Percentiles rank a stretch among this genome's conserved stretches.
phyloP scores from a whole-genome alignment of 2,329 filamentous ascomycete species.

The Lasiodiplodia gonubiensis region DNA sequence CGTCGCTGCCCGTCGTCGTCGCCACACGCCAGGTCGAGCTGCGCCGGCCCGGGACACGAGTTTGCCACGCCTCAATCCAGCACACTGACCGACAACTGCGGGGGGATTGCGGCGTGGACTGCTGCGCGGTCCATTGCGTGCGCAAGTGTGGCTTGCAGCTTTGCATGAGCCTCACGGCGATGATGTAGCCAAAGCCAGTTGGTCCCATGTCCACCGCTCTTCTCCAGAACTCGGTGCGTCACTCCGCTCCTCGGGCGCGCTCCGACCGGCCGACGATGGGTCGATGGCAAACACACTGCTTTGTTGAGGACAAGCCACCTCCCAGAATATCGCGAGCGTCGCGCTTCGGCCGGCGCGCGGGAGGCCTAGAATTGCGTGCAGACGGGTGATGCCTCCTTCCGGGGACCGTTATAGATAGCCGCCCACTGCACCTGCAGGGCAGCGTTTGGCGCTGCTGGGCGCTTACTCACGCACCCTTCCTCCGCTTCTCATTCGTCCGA shows the following conservation, averaged over 20 bases:
- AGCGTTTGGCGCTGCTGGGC: constrained; percentile 6
- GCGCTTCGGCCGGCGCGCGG: background rate
- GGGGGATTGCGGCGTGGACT: too few species aligned
- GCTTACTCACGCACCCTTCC: constrained; percentile 7
- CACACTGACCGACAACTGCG: background rate
- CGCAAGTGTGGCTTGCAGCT: too few species aligned
- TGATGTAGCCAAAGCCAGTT: background rate
- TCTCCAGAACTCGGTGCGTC: constrained; percentile 2
- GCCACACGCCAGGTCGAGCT: constrained; percentile 2
- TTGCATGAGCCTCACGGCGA: too few species aligned
- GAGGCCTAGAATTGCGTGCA: constrained; percentile 25
- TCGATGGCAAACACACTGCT: background rate
- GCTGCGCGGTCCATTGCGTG: too few species aligned
- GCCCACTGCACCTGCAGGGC: constrained; percentile 4
- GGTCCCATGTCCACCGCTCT: constrained; percentile 2
- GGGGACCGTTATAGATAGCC: constrained; percentile 18
- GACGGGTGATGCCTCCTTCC: background rate
- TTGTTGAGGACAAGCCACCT: constrained; percentile 4
- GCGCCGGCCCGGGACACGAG: constrained; percentile 8
- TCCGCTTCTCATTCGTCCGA: constrained; percentile 1
- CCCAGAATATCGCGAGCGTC: background rate
- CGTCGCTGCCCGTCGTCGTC: background rate
- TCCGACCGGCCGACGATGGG: background rate
- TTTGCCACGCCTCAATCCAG: constrained; percentile 7
- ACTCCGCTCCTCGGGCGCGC: background rate